Evolutionary conservation across 129 eudicot species (phyloP).

Genomic region (Erigeron canadensis): DNA sequence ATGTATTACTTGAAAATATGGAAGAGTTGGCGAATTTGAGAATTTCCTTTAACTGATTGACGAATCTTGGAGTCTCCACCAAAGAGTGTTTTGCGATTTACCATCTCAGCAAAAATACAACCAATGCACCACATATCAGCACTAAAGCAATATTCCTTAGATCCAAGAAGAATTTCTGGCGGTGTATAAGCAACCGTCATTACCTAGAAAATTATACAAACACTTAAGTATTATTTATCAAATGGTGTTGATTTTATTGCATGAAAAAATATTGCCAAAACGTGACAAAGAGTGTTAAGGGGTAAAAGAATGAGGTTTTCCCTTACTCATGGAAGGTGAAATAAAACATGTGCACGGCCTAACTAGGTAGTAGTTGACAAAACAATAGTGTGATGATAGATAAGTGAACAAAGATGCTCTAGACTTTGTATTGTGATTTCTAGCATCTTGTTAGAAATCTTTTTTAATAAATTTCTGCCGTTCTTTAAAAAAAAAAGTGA

Average conservation of each 20-base stretch:
- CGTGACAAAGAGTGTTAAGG: neutral
- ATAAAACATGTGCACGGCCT: neutral
- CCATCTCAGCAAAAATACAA: constrained; percentile 99
- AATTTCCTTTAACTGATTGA: constrained; percentile 55
- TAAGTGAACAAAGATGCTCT: neutral
- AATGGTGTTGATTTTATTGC: neutral
- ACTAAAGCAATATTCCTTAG: constrained; percentile 80
- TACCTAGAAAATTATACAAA: constrained; percentile 48
- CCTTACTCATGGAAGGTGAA: too few species aligned
- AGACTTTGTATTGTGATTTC: too few species aligned
- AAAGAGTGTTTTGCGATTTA: constrained; percentile 70
- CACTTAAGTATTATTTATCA: neutral
- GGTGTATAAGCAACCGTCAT: constrained; percentile 93
- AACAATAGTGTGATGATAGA: neutral
- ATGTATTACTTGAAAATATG: constrained; percentile 74
- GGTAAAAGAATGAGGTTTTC: too few species aligned
- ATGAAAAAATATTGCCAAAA: neutral
- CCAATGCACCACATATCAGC: constrained; percentile 98
- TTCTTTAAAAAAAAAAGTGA: too few species aligned
- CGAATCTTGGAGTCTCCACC: constrained; percentile 90
- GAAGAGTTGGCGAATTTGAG: constrained; percentile 79
- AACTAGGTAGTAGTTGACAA: neutral
- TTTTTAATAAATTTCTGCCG: too few species aligned
- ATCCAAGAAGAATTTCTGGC: constrained; percentile 94
- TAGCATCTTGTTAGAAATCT: too few species aligned